Evolutionary conservation across 2,329 filamentous ascomycete genomes (phyloP).

Genomic region (Leptosphaerulina australis): DNA sequence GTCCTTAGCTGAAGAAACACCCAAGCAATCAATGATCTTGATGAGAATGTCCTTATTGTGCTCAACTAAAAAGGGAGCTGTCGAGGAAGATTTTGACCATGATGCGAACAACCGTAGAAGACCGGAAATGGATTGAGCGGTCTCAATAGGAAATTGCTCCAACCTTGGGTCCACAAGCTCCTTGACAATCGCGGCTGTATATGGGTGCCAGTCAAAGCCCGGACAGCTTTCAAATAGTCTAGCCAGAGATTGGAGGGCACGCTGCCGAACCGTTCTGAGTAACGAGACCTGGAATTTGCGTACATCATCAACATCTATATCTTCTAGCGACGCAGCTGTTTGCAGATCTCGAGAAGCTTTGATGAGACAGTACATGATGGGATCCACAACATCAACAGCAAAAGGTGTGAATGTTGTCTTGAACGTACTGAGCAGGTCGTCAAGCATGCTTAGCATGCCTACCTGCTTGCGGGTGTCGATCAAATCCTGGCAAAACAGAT

Average conservation of each 20-base stretch:
- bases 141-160: slow-evolving; percentile 79
- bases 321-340: slow-evolving; percentile 39
- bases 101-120: slow-evolving; percentile 79
- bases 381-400: slow-evolving; percentile 71
- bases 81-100: slow-evolving; percentile 73
- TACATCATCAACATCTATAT: slow-evolving; percentile 36
- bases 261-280: slow-evolving; percentile 69
- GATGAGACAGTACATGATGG: slow-evolving; percentile 81
- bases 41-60: slow-evolving; percentile 66
- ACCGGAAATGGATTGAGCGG: slow-evolving; percentile 85
- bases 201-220: slow-evolving; percentile 73
- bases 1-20: slow-evolving; percentile 76
- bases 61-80: slow-evolving; percentile 71
- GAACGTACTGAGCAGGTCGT: slow-evolving; percentile 83
- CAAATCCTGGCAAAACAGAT: slow-evolving; percentile 55
- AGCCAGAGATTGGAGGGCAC: slow-evolving; percentile 81
- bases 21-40: slow-evolving; percentile 74
- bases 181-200: slow-evolving; percentile 71
- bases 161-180: slow-evolving; percentile 80
- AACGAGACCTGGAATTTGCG: slow-evolving; percentile 58
- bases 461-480: slow-evolving; percentile 79
- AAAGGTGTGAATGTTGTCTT: slow-evolving; percentile 74
- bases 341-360: slow-evolving; percentile 60
- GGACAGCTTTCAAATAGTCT: slow-evolving; percentile 76
- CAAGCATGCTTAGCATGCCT: slow-evolving; percentile 89